Percentiles rank a stretch among this genome's conserved stretches.
phyloP scores from a whole-genome alignment of 495 filamentous ascomycete genomes.

The Hyphodiscus hymeniophilus region DNA sequence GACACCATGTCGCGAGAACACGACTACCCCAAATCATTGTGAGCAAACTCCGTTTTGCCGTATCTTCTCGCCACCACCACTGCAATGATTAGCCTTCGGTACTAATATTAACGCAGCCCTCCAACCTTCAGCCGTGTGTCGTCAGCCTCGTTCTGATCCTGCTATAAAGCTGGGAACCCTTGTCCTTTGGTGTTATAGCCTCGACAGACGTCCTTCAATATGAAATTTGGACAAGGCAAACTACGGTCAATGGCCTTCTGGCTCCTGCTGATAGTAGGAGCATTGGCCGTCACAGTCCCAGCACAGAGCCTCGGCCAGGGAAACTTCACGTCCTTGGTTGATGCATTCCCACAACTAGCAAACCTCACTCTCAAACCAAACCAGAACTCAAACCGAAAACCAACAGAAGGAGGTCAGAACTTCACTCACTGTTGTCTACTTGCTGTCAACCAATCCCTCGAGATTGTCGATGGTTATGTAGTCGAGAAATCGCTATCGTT shows the following conservation, averaged over 20 bases:
- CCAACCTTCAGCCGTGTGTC: background rate
- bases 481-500: background rate
- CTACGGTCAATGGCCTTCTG: background rate
- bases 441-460: constrained; percentile 10
- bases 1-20: too few relatives aligned
- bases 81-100: too few relatives aligned
- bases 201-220: background rate
- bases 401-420: constrained; percentile 8
- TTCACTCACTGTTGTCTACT: constrained; percentile 15
- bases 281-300: background rate
- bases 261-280: background rate
- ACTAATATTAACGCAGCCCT: too few relatives aligned
- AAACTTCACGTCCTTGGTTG: constrained; percentile 12
- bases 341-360: constrained; percentile 10
- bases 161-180: background rate
- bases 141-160: background rate
- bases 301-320: constrained; percentile 3
- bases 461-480: constrained; percentile 1
- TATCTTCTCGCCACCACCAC: too few relatives aligned
- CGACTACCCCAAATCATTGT: too few relatives aligned
- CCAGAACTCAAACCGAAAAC: background rate
- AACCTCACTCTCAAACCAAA: constrained; percentile 2
- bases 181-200: too few relatives aligned
- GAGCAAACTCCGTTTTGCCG: too few relatives aligned
- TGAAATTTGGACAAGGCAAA: background rate